Conservation (phyloP, 257 asterid species). For the Penstemon davidsonii region DNA sequence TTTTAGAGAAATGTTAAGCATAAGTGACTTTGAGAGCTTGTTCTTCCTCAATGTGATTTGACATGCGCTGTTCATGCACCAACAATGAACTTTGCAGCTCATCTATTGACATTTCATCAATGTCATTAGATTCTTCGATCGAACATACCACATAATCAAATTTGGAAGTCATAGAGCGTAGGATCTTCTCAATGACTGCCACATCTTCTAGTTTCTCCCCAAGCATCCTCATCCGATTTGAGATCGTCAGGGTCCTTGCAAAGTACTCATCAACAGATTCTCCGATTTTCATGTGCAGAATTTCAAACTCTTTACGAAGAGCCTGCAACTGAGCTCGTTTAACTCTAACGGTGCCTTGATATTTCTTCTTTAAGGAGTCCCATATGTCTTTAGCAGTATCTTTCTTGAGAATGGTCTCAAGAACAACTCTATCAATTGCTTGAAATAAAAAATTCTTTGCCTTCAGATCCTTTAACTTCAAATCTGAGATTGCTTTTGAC, state of each 20-base stretch:
- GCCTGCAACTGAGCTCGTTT: conserved; percentile 20
- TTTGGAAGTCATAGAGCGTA: conserved; percentile 9
- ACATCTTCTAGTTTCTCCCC: conserved; percentile 7
- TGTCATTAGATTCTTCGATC: conserved; percentile 19
- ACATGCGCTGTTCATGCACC: conserved; percentile 18
- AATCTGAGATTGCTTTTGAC: not conserved
- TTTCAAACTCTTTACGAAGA: conserved; percentile 9
- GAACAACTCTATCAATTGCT: not conserved
- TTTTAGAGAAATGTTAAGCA: not conserved
- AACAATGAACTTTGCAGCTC: conserved; percentile 1
- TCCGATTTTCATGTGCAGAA: conserved; percentile 1
- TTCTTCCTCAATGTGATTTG: not conserved
- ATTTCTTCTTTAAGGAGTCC: conserved; percentile 23
- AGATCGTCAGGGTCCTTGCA: not conserved
- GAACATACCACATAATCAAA: conserved; percentile 6
- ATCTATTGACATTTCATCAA: conserved; percentile 5
- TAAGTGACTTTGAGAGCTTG: conserved; percentile 13
- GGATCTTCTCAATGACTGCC: conserved; percentile 3
- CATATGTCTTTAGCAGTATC: conserved; percentile 6
- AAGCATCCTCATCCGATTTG: conserved; percentile 9
- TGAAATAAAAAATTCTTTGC: conserved; percentile 24
- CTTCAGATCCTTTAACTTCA: conserved; percentile 14
- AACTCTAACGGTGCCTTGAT: not conserved
- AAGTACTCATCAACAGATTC: not conserved
- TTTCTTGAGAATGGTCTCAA: conserved; percentile 28